Percentiles rank a stretch among this genome's conserved stretches.
phyloP scores from a whole-genome alignment of 2,329 filamentous ascomycete genomes.

The Penicillium sp. region DNA sequence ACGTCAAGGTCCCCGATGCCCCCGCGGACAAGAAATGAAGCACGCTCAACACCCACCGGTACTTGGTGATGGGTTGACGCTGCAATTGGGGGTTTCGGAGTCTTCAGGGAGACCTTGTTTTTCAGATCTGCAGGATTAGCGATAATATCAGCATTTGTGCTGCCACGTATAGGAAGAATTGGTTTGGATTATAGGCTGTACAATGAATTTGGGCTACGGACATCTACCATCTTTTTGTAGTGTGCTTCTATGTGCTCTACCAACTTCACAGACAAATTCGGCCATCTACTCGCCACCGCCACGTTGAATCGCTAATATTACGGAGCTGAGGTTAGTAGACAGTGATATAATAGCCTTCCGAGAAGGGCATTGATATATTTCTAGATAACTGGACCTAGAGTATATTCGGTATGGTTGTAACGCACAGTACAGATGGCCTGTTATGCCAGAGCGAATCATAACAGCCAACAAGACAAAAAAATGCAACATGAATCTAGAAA shows the following conservation, averaged over 20 bases:
- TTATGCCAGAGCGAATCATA: conserved; percentile 11
- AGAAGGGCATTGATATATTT: not conserved
- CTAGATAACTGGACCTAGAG: conserved; percentile 6
- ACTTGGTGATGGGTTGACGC: not conserved
- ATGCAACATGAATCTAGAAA: conserved; percentile 10
- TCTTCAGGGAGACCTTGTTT: conserved; percentile 18
- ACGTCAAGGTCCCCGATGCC: conserved; percentile 82
- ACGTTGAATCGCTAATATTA: not conserved
- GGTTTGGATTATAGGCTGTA: conserved; percentile 11
- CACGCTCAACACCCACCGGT: not conserved
- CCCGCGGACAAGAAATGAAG: conserved; percentile 45
- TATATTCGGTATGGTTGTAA: conserved; percentile 9
- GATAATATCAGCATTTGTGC: conserved; percentile 13
- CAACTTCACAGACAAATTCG: not conserved
- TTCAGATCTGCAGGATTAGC: conserved; percentile 15
- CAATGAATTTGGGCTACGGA: conserved; percentile 11
- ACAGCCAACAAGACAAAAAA: conserved; percentile 8
- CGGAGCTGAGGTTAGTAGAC: not conserved
- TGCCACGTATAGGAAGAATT: conserved; percentile 20
- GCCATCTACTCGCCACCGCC: not conserved
- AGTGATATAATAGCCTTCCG: not conserved
- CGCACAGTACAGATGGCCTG: conserved; percentile 12
- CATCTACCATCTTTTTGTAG: conserved; percentile 7
- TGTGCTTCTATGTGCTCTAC: not conserved
- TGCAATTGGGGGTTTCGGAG: conserved; percentile 21